Evolutionary conservation across 1,139 yeast genomes (phyloP), one percentile per base, ranked within the genome.

Genomic region (Candida labiduridarum): DNA sequence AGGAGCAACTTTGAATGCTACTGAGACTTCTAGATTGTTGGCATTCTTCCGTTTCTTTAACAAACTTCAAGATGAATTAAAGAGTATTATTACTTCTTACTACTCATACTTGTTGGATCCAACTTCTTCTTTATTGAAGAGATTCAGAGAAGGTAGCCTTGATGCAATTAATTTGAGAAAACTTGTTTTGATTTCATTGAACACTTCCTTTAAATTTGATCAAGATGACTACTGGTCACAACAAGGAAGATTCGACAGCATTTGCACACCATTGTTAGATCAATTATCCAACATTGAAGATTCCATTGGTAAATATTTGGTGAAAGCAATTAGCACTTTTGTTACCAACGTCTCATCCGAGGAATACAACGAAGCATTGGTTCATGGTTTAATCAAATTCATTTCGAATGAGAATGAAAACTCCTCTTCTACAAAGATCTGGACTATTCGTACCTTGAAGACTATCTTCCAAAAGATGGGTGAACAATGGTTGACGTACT

Each of bases 201-300:
- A 85, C 1, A 78, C 89, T 0, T 85, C 96, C 1, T 90, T 92
- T 74, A 89, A 85, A 61, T 87, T 84, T 63, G 98, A 92, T 63
- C 89, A 87, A 63, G 96, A 88, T 60, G 98, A 94, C 63, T 94
- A 89, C 72, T 94, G 99, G 98, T 87, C 89, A 51, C 84, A 91
- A 48, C 87, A 87, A 52, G 83, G 89, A 39, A 82, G 98, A 65
- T 94, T 91, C 64, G 96, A 88, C 45, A 71, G 83, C 52, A 79
- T 91, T 38, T 79, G 84, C 18, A 73, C 67, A 33, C 80, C 87
- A 14, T 76, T 95, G 52, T 72, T 89, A 53, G 71, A 71, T 18
- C 97, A 91, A 70, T 74, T 92, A 53, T 63, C 72, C 8, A 81
- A 79, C 56, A 79, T 89, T 53, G 95, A 88, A 61, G 85, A 82